Evolutionary conservation across 768 basidiomycete genomes (phyloP).

Genomic region (Nidularia pulvinata): DNA sequence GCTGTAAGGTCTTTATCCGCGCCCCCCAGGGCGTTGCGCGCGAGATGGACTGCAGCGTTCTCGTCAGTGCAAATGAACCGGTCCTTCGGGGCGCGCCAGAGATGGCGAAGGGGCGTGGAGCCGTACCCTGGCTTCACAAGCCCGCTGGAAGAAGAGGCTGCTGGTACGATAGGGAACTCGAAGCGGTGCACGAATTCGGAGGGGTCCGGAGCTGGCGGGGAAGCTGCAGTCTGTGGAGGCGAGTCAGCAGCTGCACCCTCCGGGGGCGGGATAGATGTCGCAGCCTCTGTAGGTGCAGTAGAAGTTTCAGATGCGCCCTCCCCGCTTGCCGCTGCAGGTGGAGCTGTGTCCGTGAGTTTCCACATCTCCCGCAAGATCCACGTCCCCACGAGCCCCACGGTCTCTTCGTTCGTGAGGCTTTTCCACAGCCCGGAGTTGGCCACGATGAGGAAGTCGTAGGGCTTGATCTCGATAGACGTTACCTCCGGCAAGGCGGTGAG

Average conservation of each 20-base stretch:
- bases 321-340: not conserved
- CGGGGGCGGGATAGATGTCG: not conserved
- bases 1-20: not conserved
- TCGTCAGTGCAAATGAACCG: not conserved
- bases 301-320: not conserved
- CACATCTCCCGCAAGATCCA: not conserved
- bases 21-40: not conserved
- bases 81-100: not conserved
- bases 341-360: not conserved
- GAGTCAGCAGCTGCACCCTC: no score
- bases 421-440: not conserved
- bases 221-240: not conserved
- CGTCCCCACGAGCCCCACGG: not conserved
- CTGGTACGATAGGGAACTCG: not conserved
- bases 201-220: not conserved
- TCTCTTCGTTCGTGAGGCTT: not conserved
- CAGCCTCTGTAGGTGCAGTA: not conserved
- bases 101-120: not conserved
- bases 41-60: not conserved
- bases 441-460: conserved; percentile 6
- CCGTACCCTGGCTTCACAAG: not conserved
- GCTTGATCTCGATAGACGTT: conserved; percentile 34
- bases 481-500: conserved; percentile 53
- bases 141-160: no score
- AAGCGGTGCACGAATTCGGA: not conserved